Base-by-base conservation (phyloP, 2,329 filamentous ascomycete genomes). In the Xylaria sp. region DNA sequence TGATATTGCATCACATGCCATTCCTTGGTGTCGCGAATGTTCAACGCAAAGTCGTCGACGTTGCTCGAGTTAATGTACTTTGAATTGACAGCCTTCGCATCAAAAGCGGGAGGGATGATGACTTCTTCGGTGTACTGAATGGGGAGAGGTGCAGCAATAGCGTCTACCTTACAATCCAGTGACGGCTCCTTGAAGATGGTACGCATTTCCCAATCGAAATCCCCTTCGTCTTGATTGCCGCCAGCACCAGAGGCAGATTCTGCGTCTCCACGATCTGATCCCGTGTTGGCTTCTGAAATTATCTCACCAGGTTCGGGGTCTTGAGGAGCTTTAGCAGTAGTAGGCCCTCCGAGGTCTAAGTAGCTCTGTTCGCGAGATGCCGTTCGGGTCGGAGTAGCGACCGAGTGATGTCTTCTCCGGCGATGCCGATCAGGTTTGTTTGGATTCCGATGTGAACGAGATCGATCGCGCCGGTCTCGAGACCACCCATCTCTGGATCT, bases 1-100 rank as follows among this genome's bases (percentile, higher is more conserved):
- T 70, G 67, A 39, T 69, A 52, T 39, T 67, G 63, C 57, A 69
- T 61, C 13, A 62, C 47, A 11, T 64, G 59, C 69, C 69, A 71
- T 46, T 65, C 62, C 44, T 65, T 63, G 7, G 68, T 70, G 39
- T 71, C 63, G 16, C 68, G 65, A 42, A 70, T 52, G 39, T 62
- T 65, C 48, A 65, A 52, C 1, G 68, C 59, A 40, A 70, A 71
- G 37, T 70, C 68, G 38, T 71, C 69, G 1, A 70, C 53, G 40
- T 70, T 71, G 4, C 52, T 52, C 16, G 60, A 46, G 6, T 63
- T 70, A 21, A 70, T 63, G 38, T 66, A 69, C 48, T 58, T 63
- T 11, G 69, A 69, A 26, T 65, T 68, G n/a, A 71, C 59, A 22
- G 57, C 59, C 24, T 64, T 63, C 13, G 66, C 67, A 48, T 63